phyloP scores from a whole-genome alignment of 2,329 filamentous ascomycete species.

The Madurella fahalii region DNA sequence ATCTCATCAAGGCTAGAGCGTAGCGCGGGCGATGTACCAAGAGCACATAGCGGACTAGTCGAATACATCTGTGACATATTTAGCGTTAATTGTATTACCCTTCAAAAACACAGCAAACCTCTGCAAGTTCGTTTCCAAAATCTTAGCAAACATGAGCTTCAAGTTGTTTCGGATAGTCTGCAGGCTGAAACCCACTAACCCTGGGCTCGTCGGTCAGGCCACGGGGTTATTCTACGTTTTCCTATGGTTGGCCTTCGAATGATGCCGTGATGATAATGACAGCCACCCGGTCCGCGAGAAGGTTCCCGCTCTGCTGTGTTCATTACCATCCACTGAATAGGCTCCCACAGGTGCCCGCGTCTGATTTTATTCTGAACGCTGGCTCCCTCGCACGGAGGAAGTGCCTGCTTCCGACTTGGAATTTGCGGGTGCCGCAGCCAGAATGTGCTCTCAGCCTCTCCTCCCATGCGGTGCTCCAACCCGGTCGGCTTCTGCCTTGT shows the following conservation, averaged over 20 bases:
- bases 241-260: conserved; percentile 70
- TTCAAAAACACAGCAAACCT: conserved; percentile 51
- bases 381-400: too few species aligned
- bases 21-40: neutral
- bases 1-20: conserved; percentile 18
- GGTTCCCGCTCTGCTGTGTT: conserved; percentile 53
- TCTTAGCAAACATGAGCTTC: conserved; percentile 33
- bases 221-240: conserved; percentile 67
- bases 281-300: conserved; percentile 58
- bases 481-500: too few species aligned
- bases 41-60: conserved; percentile 34
- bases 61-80: conserved; percentile 60
- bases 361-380: too few species aligned
- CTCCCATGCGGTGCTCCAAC: too few species aligned
- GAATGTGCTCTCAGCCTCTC: too few species aligned
- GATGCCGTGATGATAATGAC: conserved; percentile 66
- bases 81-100: conserved; percentile 51
- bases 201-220: conserved; percentile 58
- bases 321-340: conserved; percentile 58
- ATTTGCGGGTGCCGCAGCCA: too few species aligned
- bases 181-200: conserved; percentile 48
- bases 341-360: conserved; percentile 70
- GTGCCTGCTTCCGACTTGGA: too few species aligned
- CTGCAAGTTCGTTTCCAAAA: conserved; percentile 38
- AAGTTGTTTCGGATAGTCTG: too few species aligned